Evolutionary conservation across 306 rosid genomes (phyloP), one percentile per base, ranked within the genome.

Genomic region (Trifolium pratense): DNA sequence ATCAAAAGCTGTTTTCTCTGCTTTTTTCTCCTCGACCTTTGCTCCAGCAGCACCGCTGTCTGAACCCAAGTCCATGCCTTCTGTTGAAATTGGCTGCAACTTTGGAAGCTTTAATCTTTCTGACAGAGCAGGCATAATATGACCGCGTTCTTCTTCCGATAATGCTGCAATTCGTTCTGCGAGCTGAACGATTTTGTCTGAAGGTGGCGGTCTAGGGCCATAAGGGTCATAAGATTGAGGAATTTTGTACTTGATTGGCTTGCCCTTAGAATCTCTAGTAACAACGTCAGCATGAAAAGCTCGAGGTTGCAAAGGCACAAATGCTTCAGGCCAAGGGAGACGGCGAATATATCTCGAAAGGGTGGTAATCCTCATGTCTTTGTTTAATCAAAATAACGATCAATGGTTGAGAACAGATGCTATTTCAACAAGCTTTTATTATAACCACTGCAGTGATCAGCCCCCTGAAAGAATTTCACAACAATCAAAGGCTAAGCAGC

Each of bases 1-100:
- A 39, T 84, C 87, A 74, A 84, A 84, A 32, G 85, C 85, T 31
- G 87, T 84, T 75, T 84, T 84, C 63, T 84, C 87, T 2, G 83
- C 83, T 20, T 84, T 84, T 45, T 80, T 84, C 83, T 84, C 87
- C 70, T 84, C 87, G 0, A 40, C 83, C 78, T 80, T 75, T n/a
- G 79, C 76, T 18, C 83, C 83, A 1, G 85, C 73, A 17, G 63
- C 63, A 3, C 67, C 83, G 15, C 78, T 70, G 14, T 74, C 83
- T 0, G 78, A 31, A 25, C 76, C 87, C 83, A 84, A 5, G 70
- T 84, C 85, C 83, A 84, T 49, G 66, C 87, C 85, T 49, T 84
- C 85, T 8, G 81, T 81, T 46, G 87, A 84, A 77, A 84, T 84
- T 34, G 75, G 78, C 76, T 80, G 85, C 85, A 84, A 74, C 70